phyloP scores from a whole-genome alignment of 202 grass and related monocot species.

The Eragrostis tef region DNA sequence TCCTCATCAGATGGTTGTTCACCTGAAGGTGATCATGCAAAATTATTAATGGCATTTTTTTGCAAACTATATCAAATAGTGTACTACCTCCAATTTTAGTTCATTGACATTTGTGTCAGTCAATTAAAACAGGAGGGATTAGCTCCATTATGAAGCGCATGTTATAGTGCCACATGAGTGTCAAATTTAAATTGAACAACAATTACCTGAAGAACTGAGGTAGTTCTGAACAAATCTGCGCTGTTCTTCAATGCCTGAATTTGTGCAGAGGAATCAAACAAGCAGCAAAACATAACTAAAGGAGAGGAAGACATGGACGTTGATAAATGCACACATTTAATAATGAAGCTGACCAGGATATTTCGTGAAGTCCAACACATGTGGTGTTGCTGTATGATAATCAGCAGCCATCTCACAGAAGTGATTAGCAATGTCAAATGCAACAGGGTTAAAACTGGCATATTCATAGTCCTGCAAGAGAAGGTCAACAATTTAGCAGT shows the following conservation, averaged over 20 bases:
- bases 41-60: conserved; percentile 2
- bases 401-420: conserved; percentile 98
- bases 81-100: not conserved
- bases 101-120: not conserved
- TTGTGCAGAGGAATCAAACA: conserved; percentile 35
- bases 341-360: conserved; percentile 75
- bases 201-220: conserved; percentile 74
- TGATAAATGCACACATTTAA: not conserved
- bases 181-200: not conserved
- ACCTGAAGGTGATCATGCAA: conserved; percentile 30
- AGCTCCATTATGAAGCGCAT: not conserved
- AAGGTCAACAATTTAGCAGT: not conserved
- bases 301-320: not conserved
- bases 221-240: conserved; percentile 76
- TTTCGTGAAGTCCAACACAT: conserved; percentile 80
- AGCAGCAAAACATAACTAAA: too few species aligned
- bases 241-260: conserved; percentile 72
- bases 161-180: not conserved
- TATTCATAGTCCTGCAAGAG: conserved; percentile 85
- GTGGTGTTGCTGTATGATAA: conserved; percentile 84
- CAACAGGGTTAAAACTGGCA: conserved; percentile 87
- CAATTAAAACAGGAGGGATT: not conserved
- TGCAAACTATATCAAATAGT: not conserved
- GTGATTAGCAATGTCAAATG: conserved; percentile 96
- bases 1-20: conserved; percentile 54